Evolutionary conservation across 2,329 filamentous ascomycete species (phyloP).

Genomic region (Tolypocladium ovalisporum): DNA sequence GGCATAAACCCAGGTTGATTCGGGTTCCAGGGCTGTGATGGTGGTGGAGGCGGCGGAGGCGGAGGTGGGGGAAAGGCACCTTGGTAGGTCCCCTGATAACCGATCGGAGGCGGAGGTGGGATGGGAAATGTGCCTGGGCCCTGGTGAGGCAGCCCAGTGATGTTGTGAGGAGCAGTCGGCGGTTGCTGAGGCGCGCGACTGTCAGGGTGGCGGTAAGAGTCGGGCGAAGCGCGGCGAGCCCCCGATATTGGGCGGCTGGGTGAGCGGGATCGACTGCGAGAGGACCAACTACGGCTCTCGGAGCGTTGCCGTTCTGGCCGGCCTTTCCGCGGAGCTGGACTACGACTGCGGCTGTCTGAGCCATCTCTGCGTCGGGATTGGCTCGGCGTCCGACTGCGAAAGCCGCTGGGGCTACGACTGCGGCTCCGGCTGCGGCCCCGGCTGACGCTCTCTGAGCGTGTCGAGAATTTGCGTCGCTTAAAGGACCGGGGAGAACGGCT

Average conservation of each 20-base stretch:
- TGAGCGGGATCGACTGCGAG: conserved; percentile 12
- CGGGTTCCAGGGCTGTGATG: conserved; percentile 15
- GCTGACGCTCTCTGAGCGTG: conserved; percentile 9
- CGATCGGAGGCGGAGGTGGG: conserved; percentile 14
- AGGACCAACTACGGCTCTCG: conserved; percentile 10
- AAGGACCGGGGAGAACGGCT: conserved; percentile 11
- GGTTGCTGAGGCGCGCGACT: conserved; percentile 16
- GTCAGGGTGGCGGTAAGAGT: conserved; percentile 5
- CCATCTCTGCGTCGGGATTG: conserved; percentile 6
- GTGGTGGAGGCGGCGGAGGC: conserved; percentile 18
- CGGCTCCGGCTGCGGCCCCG: conserved; percentile 21
- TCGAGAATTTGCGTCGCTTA: not conserved
- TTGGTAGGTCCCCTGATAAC: conserved; percentile 28
- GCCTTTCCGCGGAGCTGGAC: conserved; percentile 5
- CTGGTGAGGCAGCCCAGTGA: not conserved
- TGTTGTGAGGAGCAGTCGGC: not conserved
- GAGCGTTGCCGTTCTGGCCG: conserved; percentile 10
- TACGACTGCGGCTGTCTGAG: conserved; percentile 8
- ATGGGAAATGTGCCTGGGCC: not conserved
- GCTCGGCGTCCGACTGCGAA: conserved; percentile 10
- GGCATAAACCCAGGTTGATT: conserved; percentile 13
- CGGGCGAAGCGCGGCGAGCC: conserved; percentile 14
- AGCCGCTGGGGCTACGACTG: conserved; percentile 18
- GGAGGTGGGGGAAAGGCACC: conserved; percentile 30
- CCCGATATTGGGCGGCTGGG: not conserved